phyloP scores from a whole-genome alignment of 2,329 filamentous ascomycete genomes.

The Seiridium cupressi region DNA sequence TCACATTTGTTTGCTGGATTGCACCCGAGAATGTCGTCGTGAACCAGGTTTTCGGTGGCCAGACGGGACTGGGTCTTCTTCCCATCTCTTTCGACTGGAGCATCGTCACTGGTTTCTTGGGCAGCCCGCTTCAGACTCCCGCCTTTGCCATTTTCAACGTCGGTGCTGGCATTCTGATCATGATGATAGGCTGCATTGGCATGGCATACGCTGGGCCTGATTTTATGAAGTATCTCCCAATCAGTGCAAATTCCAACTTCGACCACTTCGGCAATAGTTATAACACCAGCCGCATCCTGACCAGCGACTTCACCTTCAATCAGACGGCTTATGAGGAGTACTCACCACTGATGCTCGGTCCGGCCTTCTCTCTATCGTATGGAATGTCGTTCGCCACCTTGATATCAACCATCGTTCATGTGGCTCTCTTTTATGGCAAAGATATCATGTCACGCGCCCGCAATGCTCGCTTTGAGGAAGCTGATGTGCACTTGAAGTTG shows the following conservation, averaged over 20 bases:
- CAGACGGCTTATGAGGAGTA: slow-evolving; percentile 41
- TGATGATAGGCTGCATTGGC: slow-evolving; percentile 39
- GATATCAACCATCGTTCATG: slow-evolving; percentile 50
- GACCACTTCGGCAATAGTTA: slow-evolving; percentile 46
- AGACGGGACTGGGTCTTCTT: slow-evolving; percentile 56
- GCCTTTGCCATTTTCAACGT: slow-evolving; percentile 58
- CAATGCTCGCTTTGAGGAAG: slow-evolving; percentile 35
- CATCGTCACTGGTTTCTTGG: slow-evolving; percentile 45
- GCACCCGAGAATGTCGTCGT: slow-evolving; percentile 59
- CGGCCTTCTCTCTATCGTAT: slow-evolving; percentile 54
- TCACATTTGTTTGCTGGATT: slow-evolving; percentile 60
- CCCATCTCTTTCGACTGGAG: slow-evolving; percentile 60
- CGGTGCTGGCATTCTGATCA: slow-evolving; percentile 48
- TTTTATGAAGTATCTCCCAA: slow-evolving; percentile 43
- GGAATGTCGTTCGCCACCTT: slow-evolving; percentile 57
- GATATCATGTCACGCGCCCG: slow-evolving; percentile 42
- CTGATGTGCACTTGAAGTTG: slow-evolving; percentile 51
- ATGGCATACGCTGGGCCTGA: slow-evolving; percentile 47
- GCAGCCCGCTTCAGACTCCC: slow-evolving; percentile 48
- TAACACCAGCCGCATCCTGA: slow-evolving; percentile 44
- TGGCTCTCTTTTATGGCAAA: slow-evolving; percentile 48
- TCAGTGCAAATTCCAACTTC: slow-evolving; percentile 47
- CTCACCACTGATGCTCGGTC: slow-evolving; percentile 49
- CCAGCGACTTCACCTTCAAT: slow-evolving; percentile 40
- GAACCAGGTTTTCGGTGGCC: slow-evolving; percentile 62